These are phyloP conservation scores for Fusarium torulosum DNA, from an alignment of 2,329 filamentous ascomycete genomes.

Conservation along the genomic window DNA sequence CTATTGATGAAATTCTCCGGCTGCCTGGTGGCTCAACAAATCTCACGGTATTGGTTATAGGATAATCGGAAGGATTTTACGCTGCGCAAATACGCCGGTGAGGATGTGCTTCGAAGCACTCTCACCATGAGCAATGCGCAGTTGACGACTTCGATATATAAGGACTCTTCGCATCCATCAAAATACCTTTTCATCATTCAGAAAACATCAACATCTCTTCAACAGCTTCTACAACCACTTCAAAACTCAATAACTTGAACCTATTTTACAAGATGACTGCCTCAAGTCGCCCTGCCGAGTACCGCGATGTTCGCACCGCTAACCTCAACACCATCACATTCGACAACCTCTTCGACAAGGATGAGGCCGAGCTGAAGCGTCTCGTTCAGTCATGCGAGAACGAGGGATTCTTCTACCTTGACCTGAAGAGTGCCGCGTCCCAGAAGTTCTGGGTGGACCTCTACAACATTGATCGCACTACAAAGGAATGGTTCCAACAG, in stretches of 20 bases:
- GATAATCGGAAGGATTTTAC: neutral
- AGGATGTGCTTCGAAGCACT: too few relatives aligned
- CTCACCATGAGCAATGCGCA: too few relatives aligned
- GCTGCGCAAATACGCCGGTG: neutral
- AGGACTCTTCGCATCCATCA: neutral
- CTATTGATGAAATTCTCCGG: neutral
- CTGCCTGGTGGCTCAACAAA: neutral
- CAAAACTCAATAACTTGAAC: neutral
- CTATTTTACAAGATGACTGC: neutral
- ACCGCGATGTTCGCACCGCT: neutral
- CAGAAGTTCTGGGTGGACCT: constrained; percentile 15
- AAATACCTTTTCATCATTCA: neutral
- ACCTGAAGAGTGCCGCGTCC: constrained; percentile 12
- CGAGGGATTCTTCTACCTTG: constrained; percentile 29
- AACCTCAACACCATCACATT: constrained; percentile 9
- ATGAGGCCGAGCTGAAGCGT: neutral
- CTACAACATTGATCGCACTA: neutral
- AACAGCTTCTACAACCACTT: neutral
- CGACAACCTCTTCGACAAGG: constrained; percentile 10
- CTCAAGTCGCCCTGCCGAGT: neutral
- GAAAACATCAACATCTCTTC: neutral
- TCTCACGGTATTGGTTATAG: neutral
- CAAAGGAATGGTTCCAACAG: constrained; percentile 20
- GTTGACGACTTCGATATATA: neutral
- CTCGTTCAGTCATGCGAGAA: constrained; percentile 13